These are phyloP conservation scores for Sphaerostilbella broomeana DNA, from an alignment of 2,329 filamentous ascomycete species.

Conservation along the genomic window DNA sequence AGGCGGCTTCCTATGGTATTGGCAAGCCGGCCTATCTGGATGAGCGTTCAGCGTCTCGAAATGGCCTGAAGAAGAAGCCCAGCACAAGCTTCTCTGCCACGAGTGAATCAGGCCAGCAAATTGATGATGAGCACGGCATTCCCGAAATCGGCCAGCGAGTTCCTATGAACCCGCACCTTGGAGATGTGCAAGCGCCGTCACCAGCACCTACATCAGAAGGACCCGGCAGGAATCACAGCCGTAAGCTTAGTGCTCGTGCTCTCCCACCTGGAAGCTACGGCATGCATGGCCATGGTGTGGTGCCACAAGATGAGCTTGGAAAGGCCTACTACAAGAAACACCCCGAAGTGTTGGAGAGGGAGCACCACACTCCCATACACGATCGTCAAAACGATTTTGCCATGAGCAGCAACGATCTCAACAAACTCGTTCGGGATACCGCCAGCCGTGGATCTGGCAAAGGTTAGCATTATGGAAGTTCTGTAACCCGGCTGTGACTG, in stretches of 20 bases:
- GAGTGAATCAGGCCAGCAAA: conserved; percentile 41
- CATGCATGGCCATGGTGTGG: conserved; percentile 77
- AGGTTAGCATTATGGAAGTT: too few species aligned
- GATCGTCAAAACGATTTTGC: conserved; percentile 65
- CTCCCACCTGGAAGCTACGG: conserved; percentile 85
- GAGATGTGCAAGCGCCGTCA: conserved; percentile 92
- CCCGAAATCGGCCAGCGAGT: conserved; percentile 89
- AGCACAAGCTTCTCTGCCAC: conserved; percentile 51
- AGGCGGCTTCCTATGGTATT: conserved; percentile 77
- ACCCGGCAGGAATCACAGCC: conserved; percentile 52
- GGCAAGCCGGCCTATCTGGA: conserved; percentile 60
- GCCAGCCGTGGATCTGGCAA: conserved; percentile 46
- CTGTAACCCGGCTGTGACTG: too few species aligned
- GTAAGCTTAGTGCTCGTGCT: conserved; percentile 65
- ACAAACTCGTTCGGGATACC: conserved; percentile 77
- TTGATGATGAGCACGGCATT: conserved; percentile 77
- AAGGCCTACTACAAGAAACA: conserved; percentile 91
- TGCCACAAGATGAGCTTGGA: conserved; percentile 73
- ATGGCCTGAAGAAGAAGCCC: conserved; percentile 58
- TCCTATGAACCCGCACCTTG: conserved; percentile 86
- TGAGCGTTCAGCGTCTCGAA: conserved; percentile 34
- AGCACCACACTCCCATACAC: conserved; percentile 52
- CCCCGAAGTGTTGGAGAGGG: conserved; percentile 72
- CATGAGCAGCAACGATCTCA: conserved; percentile 82
- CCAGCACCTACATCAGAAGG: conserved; percentile 52